phyloP scores from a whole-genome alignment of 2,329 filamentous ascomycete species.

The Tolypocladium cylindrosporum region DNA sequence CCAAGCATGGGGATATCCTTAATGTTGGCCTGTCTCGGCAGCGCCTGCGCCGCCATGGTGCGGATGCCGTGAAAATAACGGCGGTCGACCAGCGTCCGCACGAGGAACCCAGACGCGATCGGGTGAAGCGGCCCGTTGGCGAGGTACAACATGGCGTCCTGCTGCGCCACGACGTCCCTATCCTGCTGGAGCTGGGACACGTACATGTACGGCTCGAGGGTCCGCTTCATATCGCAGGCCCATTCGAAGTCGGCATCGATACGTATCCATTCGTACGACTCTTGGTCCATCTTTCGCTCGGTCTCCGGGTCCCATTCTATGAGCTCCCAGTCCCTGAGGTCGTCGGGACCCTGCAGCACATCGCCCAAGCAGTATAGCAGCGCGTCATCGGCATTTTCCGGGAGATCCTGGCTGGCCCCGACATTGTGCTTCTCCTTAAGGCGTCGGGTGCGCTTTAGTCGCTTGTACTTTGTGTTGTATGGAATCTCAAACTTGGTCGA shows the following conservation, averaged over 20 bases:
- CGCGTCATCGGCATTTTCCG: constrained; percentile 61
- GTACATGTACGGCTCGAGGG: constrained; percentile 94
- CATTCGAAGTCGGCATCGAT: constrained; percentile 98
- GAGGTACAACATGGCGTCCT: constrained; percentile 68
- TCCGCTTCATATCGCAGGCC: constrained; percentile 74
- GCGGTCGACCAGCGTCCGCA: constrained; percentile 80
- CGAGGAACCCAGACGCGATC: constrained; percentile 79
- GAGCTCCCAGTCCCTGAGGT: constrained; percentile 73
- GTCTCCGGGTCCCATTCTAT: constrained; percentile 85
- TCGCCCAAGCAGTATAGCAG: constrained; percentile 89
- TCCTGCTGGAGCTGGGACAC: constrained; percentile 96
- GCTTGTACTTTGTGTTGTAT: constrained; percentile 98
- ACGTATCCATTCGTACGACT: constrained; percentile 97
- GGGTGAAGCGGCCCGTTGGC: constrained; percentile 57
- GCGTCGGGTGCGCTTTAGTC: constrained; percentile 77
- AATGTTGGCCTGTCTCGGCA: constrained; percentile 64
- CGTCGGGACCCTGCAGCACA: constrained; percentile 72
- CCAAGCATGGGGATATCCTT: constrained; percentile 65
- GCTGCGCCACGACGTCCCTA: constrained; percentile 84
- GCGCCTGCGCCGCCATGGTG: constrained; percentile 67
- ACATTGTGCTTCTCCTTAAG: constrained; percentile 62
- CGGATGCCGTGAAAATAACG: constrained; percentile 93
- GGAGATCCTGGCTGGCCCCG: constrained; percentile 50
- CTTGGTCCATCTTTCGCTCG: constrained; percentile 83
- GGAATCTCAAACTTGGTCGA: constrained; percentile 79